Evolutionary conservation across 768 basidiomycete genomes (phyloP), one percentile per base, ranked within the genome.

Genomic region (Rhodosporidiobolus odoratus): DNA sequence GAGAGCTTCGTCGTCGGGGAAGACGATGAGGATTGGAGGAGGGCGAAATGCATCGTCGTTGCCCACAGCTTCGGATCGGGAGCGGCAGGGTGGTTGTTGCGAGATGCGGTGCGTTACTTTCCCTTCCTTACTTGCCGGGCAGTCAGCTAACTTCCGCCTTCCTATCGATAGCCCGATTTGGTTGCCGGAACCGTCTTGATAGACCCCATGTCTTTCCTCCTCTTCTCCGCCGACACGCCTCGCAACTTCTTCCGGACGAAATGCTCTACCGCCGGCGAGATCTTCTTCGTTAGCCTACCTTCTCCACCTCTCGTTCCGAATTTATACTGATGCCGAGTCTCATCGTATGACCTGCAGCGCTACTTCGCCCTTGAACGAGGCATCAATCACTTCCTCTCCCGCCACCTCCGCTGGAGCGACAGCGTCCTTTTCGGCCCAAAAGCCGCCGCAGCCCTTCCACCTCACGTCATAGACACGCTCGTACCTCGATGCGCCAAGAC

Each of bases 231-330:
- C 43, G 68, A 74, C 34, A 27, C 35, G 0, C 58, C 65, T 27
- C 68, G 72, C 43, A 74, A 70, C 53, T 74, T 74, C 53, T 74
- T 69, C 61, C 65, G 72, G 19, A 64, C 68, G 1, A 59, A 63
- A 32, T 52, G 57, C 21, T n/a, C 41, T 1, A 70, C 72, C 1
- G 65, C 72, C 2, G 68, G 66, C 53, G 72, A 74, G 53, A 54
- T 60, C 41, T 70, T 74, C 62, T 74, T 74, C 58, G 68, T 69
- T 12, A 21, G 61, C 21, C 21, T 48, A 32, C 8, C 13, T 10
- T 16, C n/a, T 30, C 34, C 60, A 38, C 47, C 17, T 13, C 2
- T 25, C 30, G 15, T 34, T 35, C 15, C 3, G 13, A 19, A n/a
- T 17, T 35, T 27, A 3, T n/a, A 15, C 3, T 23, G 25, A 32